Evolutionary conservation across 1,139 yeast genomes (phyloP), one percentile per base, ranked within the genome.

Genomic region (Williopsis jadinii): DNA sequence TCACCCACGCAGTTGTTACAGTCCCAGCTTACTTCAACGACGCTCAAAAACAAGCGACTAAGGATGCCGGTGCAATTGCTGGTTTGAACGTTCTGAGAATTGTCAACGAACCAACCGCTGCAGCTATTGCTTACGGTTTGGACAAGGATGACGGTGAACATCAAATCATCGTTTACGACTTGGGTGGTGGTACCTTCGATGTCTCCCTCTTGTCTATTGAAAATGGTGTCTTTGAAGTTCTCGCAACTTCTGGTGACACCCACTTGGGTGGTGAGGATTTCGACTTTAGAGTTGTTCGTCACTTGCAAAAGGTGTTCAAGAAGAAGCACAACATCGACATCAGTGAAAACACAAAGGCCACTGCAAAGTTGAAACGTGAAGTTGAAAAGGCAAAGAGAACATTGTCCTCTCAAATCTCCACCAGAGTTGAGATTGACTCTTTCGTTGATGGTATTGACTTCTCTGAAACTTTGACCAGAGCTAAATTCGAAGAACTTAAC

Each of bases 111-210:
- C 97, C 97, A 67, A 90, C 97, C 56, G 97, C 97, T 55, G 97
- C 97, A 63, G 97, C 97, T 61, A 87, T 90, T 74, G 97, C 97
- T 63, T 90, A 90, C 80, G 97, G 97, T 80, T 83, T 90, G 66
- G 97, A 92, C 75, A 92, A 82, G 74, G 47, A 77, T 58, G 85
- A 79, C 53, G 80, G 82, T 64, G 97, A 90, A 76, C 84, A 81
- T 71, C 84, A 84, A 69, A 95, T 90, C 56, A 79, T 90, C 66
- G 90, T 90, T 65, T 88, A 88, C 76, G 97, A 88, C 75, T 81
- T 88, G 66, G 97, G 97, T 84, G 97, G 97, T 75, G 97, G 97
- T 81, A 90, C 97, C 66, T 90, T 90, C 72, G 97, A 90, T 87
- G 97, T 90, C 53, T 92, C 97, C 42, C 77, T 90, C 58, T 78